Evolutionary conservation across 768 basidiomycete genomes (phyloP), one percentile per base, ranked within the genome.

Genomic region (Serendipita sp.): DNA sequence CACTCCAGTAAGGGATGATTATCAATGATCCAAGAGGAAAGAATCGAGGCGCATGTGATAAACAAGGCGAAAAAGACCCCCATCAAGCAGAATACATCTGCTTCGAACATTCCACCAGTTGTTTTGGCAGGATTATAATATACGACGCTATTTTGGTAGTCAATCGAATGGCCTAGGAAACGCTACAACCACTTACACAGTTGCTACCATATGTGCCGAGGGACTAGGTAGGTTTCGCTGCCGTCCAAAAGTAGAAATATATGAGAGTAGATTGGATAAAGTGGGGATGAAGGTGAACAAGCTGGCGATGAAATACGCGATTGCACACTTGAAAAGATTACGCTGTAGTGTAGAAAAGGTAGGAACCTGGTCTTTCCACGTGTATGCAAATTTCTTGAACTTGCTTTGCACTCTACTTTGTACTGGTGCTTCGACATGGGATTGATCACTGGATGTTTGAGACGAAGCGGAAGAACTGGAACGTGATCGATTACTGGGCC

Each of bases 71-170:
- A 88, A 0, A 86, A 56, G 47, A 90, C 76, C 1, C 86, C 84
- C 69, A 83, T 75, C 38, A 88, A 68, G 71, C 89, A 96, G 73
- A 81, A 93, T 3, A 88, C 75, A 69, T 92, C 85, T 8, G 94
- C 91, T 71, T 97, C 91, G 46, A 95, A 73, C 93, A 98, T 98
- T 0, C 81, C 88, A 3, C 95, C 96, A 3, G 88, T 76, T 0
- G 92, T 93, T 71, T 95, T 93, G 10, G 93, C 93, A 3, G 95
- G 95, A 69, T 94, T 92, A 73, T 84, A 97, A 74, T 97, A 93
- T 0, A 90, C 88, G 3, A 83, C 83, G 66, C 89, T 86, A 68
- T 38, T 41, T 54, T 65, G 53, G 2, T 3, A 11, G 28, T 41
- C 5, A 28, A 56, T 41, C 5, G 41, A 5, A 7, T 13, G 13